Conservation (phyloP, 2,329 filamentous ascomycete genomes). For the Aspergillus sp. region DNA sequence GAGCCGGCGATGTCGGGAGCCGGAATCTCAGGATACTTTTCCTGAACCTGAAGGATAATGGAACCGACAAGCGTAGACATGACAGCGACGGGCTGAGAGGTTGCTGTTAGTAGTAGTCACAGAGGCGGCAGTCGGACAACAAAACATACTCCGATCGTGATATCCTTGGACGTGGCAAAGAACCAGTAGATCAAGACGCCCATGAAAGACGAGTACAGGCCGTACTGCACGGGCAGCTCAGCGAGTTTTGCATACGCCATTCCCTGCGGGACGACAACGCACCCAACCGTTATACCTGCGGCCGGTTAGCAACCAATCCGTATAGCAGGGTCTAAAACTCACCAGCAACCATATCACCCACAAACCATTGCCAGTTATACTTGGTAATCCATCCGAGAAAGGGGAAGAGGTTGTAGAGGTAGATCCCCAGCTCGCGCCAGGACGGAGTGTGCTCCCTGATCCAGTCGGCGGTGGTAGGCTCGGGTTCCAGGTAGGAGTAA, state of each 20-base stretch:
- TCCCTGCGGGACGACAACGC: conserved; percentile 85
- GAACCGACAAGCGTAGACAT: conserved; percentile 86
- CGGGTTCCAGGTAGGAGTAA: conserved; percentile 75
- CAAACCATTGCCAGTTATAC: conserved; percentile 84
- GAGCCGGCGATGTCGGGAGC: conserved; percentile 64
- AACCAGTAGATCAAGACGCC: conserved; percentile 94
- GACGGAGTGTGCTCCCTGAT: conserved; percentile 55
- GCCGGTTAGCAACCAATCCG: conserved; percentile 3
- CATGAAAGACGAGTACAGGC: conserved; percentile 92
- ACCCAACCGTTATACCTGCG: conserved; percentile 58
- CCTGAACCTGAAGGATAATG: conserved; percentile 58
- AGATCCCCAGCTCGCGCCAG: conserved; percentile 45
- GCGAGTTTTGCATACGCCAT: conserved; percentile 92
- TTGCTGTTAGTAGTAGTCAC: conserved; percentile 6
- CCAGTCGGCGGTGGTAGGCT: conserved; percentile 68
- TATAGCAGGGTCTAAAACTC: conserved; percentile 18
- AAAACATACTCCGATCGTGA: conserved; percentile 75
- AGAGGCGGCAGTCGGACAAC: conserved; percentile 1
- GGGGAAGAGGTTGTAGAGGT: conserved; percentile 68
- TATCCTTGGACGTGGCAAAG: conserved; percentile 96
- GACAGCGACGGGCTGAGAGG: conserved; percentile 73
- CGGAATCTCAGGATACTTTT: conserved; percentile 46
- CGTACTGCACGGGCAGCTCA: conserved; percentile 68
- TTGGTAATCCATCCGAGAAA: conserved; percentile 79
- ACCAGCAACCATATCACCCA: conserved; percentile 85